A percentile compares a stretch with the other conserved stretches of the same genome.
Evolutionary conservation across 345 rosid genomes (phyloP).

Genomic region (Ceriops zippeliana): DNA sequence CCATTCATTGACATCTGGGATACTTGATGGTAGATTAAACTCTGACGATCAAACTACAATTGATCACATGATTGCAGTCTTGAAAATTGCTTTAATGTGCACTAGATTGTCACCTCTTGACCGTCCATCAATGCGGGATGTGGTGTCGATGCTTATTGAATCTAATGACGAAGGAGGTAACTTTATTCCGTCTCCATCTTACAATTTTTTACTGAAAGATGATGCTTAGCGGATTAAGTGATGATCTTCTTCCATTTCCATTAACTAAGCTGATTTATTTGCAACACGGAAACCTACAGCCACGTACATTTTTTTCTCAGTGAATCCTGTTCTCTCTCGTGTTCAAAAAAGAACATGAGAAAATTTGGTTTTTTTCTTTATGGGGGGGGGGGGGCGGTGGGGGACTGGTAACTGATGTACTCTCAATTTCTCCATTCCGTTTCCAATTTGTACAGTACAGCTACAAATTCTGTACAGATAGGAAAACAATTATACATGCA

Average conservation of each 20-base stretch:
- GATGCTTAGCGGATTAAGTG: constrained; percentile 21
- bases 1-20: constrained; percentile 22
- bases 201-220: constrained; percentile 25
- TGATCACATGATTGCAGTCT: constrained; percentile 24
- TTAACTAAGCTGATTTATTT: constrained; percentile 19
- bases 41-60: constrained; percentile 20
- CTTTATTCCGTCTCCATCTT: constrained; percentile 9
- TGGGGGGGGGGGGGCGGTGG: too few relatives aligned
- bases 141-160: constrained; percentile 32
- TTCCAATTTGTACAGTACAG: constrained; percentile 8
- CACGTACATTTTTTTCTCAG: constrained; percentile 11
- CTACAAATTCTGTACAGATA: constrained; percentile 27
- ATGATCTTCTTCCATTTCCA: constrained; percentile 11
- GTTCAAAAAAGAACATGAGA: too few relatives aligned
- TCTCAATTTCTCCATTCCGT: constrained; percentile 6
- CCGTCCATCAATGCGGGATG: constrained; percentile 37
- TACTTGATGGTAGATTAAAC: constrained; percentile 27
- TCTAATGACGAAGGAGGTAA: constrained; percentile 23
- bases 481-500: constrained; percentile 10
- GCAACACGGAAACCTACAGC: constrained; percentile 10
- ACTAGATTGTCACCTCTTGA: constrained; percentile 28
- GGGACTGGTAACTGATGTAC: too few relatives aligned
- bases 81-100: constrained; percentile 35
- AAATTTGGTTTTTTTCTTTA: too few relatives aligned
- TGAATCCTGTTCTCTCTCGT: neutral